Conservation (phyloP, 2,329 filamentous ascomycete genomes). For the Fusarium heterosporum region DNA sequence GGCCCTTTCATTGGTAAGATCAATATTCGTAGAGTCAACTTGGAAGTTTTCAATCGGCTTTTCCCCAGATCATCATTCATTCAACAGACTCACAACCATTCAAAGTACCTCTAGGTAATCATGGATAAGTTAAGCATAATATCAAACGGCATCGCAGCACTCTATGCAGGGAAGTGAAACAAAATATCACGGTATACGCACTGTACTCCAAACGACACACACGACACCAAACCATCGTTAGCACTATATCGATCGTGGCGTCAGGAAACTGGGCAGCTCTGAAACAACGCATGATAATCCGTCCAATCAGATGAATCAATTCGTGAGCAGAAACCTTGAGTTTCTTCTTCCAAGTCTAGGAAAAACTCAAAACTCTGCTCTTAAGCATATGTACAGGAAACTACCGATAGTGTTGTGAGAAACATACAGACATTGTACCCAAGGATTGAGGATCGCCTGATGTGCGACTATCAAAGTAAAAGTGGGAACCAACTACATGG, state of each 20-base stretch:
- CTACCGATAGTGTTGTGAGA: constrained; percentile 5
- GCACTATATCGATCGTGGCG: not conserved
- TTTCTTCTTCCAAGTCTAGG: not conserved
- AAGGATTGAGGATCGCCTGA: constrained; percentile 33
- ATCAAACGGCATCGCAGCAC: too few relatives aligned
- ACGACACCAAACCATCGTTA: not conserved
- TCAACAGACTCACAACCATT: not conserved
- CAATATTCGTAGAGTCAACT: not conserved
- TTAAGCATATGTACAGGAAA: not conserved
- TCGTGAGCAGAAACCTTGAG: constrained; percentile 13
- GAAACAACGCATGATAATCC: constrained; percentile 17
- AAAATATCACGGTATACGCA: not conserved
- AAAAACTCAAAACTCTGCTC: not conserved
- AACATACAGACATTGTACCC: constrained; percentile 1
- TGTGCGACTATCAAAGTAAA: constrained; percentile 3
- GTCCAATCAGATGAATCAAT: constrained; percentile 7
- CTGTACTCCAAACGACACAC: not conserved
- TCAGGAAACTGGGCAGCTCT: constrained; percentile 2
- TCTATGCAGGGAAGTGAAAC: too few relatives aligned
- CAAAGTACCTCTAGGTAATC: too few relatives aligned
- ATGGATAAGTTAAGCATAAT: too few relatives aligned
- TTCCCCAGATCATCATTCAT: constrained; percentile 1
- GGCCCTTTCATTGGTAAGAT: constrained; percentile 4
- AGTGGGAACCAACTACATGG: constrained; percentile 31
- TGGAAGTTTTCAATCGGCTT: constrained; percentile 2